Evolutionary conservation across 169 alveolate genomes (phyloP).

Genomic region (Eimeria maxima): DNA sequence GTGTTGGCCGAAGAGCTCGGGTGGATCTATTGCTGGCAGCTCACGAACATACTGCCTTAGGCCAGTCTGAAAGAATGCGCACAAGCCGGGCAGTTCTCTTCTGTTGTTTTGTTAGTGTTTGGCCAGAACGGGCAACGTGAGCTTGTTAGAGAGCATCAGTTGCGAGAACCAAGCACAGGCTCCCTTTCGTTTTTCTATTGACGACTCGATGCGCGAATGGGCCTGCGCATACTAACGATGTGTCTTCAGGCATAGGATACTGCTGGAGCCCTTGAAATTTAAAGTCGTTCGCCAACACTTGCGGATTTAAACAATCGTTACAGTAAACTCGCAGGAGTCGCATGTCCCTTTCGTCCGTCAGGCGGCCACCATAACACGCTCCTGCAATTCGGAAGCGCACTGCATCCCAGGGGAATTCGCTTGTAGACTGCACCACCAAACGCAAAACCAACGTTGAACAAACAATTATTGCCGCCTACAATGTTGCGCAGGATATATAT

Average conservation of each 20-base stretch:
- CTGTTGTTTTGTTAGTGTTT: background rate
- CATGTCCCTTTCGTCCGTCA: slow-evolving; percentile 96
- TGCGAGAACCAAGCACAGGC: background rate
- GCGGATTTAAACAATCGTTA: slow-evolving; percentile 93
- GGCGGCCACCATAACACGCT: slow-evolving; percentile 98
- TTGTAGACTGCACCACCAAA: slow-evolving; percentile 84
- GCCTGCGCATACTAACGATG: slow-evolving; percentile 72
- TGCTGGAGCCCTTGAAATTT: slow-evolving; percentile 83
- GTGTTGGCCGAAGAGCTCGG: slow-evolving; percentile 97
- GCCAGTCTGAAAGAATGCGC: slow-evolving; percentile 61
- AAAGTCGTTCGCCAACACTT: slow-evolving; percentile 87
- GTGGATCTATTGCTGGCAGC: slow-evolving; percentile 90
- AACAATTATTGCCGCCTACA: background rate
- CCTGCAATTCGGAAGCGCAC: slow-evolving; percentile 96
- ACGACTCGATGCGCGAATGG: background rate
- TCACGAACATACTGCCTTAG: slow-evolving; percentile 78
- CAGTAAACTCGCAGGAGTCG: slow-evolving; percentile 92
- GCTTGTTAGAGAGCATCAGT: background rate
- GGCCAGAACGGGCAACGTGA: background rate
- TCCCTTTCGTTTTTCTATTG: background rate
- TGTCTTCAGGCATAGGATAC: slow-evolving; percentile 91
- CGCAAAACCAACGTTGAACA: background rate
- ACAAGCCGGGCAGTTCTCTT: background rate
- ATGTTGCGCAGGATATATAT: background rate
- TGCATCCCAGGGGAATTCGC: slow-evolving; percentile 96